These are phyloP conservation scores for Dendrobium huoshanense DNA, from an alignment of 106 monocot species.

Conservation along the genomic window DNA sequence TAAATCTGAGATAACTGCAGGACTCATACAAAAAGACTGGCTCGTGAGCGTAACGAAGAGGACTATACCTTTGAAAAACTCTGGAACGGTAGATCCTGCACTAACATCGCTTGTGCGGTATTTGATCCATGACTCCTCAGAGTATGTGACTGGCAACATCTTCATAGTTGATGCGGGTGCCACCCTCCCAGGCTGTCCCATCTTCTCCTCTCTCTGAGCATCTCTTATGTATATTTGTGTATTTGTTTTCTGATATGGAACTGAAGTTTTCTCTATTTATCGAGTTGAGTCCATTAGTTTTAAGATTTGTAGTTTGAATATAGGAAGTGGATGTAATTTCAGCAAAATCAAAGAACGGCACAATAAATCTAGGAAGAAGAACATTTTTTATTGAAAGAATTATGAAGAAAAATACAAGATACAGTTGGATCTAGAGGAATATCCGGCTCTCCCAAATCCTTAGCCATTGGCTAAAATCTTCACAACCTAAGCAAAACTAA, in stretches of 20 bases:
- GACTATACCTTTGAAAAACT: slow-evolving; percentile 45
- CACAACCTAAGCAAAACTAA: too few relatives aligned
- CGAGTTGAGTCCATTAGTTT: neutral
- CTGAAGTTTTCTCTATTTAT: neutral
- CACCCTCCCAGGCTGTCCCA: slow-evolving; percentile 67
- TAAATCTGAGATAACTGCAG: slow-evolving; percentile 77
- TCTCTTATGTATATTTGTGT: neutral
- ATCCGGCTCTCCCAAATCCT: too few relatives aligned
- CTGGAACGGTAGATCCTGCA: slow-evolving; percentile 55
- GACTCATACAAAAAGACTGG: slow-evolving; percentile 62
- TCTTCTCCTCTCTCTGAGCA: slow-evolving; percentile 74
- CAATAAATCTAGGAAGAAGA: too few relatives aligned
- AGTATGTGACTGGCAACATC: slow-evolving; percentile 61
- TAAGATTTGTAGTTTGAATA: too few relatives aligned
- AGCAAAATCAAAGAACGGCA: too few relatives aligned
- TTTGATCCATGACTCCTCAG: slow-evolving; percentile 59
- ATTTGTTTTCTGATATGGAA: neutral
- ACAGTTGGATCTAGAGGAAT: too few relatives aligned
- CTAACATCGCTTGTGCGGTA: slow-evolving; percentile 56
- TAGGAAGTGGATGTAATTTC: too few relatives aligned
- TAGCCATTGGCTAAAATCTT: too few relatives aligned
- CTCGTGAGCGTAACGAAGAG: slow-evolving; percentile 43
- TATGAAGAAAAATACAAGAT: too few relatives aligned
- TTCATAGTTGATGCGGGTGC: slow-evolving; percentile 68
- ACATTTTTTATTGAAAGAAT: too few relatives aligned